A percentile compares a stretch with the other conserved stretches of the same genome.
These are phyloP conservation scores for Trichoderma atroviride DNA, from an alignment of 2,329 filamentous ascomycete genomes.

Conservation along the genomic window DNA sequence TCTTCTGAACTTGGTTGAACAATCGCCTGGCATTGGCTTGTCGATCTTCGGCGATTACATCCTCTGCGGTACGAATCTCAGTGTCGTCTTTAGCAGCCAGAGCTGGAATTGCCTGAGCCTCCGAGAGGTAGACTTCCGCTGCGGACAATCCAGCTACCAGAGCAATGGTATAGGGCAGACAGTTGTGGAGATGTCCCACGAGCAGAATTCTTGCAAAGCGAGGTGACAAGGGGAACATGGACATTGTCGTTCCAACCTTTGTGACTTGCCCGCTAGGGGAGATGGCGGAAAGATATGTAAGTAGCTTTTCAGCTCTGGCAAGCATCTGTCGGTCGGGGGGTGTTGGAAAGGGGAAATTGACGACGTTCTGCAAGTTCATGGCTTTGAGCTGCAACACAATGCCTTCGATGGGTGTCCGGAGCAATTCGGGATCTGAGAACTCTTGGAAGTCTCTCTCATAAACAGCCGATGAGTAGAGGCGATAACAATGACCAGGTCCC, in stretches of 20 bases:
- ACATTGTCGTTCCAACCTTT: constrained; percentile 76
- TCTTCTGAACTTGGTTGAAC: constrained; percentile 72
- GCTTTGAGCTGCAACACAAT: constrained; percentile 92
- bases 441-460: constrained; percentile 87
- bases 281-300: constrained; percentile 84
- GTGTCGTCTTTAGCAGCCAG: constrained; percentile 51
- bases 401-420: constrained; percentile 89
- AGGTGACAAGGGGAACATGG: constrained; percentile 86
- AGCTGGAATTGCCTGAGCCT: constrained; percentile 72
- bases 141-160: constrained; percentile 87
- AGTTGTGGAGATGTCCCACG: constrained; percentile 79
- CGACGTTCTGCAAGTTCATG: constrained; percentile 87
- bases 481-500: constrained; percentile 92
- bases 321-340: constrained; percentile 77
- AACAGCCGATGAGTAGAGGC: constrained; percentile 90
- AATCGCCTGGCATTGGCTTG: constrained; percentile 64
- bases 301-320: constrained; percentile 79
- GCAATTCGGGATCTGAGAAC: constrained; percentile 84
- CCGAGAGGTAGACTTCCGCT: constrained; percentile 82
- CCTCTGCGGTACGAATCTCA: constrained; percentile 62
- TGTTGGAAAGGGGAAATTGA: constrained; percentile 96
- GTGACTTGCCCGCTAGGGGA: constrained; percentile 74
- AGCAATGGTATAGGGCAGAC: constrained; percentile 83
- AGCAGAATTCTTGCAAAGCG: constrained; percentile 91
- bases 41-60: constrained; percentile 71